Evolutionary conservation across 805 yeast species (phyloP).

Genomic region (Phaffomyces antillensis): DNA sequence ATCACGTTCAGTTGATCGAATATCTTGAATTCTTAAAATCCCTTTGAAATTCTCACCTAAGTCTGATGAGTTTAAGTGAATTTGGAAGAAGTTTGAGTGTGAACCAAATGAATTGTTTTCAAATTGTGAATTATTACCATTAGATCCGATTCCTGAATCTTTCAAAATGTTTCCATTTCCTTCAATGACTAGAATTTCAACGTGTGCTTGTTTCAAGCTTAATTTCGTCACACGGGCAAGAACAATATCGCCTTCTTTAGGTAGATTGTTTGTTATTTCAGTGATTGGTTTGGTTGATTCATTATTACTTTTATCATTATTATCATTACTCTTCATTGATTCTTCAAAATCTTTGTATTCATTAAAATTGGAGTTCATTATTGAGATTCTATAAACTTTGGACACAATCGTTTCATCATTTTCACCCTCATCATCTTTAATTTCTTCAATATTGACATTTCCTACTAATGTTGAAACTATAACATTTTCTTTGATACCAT

Average conservation of each 20-base stretch:
- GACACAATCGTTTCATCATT: not conserved
- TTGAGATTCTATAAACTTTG: conserved; percentile 20
- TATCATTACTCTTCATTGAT: not conserved
- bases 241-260: conserved; percentile 80
- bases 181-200: conserved; percentile 70
- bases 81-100: conserved; percentile 37
- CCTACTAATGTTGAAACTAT: conserved; percentile 61
- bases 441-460: conserved; percentile 30
- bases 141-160: conserved; percentile 64
- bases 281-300: conserved; percentile 2
- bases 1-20: conserved; percentile 87
- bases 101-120: conserved; percentile 45
- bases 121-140: conserved; percentile 36
- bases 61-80: conserved; percentile 50
- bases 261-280: conserved; percentile 42
- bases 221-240: conserved; percentile 67
- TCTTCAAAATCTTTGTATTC: conserved; percentile 9
- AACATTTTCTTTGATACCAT: conserved; percentile 33
- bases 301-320: conserved; percentile 1
- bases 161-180: conserved; percentile 47
- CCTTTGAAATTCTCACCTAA: conserved; percentile 88
- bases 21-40: conserved; percentile 77
- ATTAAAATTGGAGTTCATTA: conserved; percentile 17
- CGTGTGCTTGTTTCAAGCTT: conserved; percentile 60
- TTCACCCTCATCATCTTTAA: conserved; percentile 9